Evolutionary conservation across 768 basidiomycete genomes (phyloP).

Genomic region (Kwoniella dendrophila): DNA sequence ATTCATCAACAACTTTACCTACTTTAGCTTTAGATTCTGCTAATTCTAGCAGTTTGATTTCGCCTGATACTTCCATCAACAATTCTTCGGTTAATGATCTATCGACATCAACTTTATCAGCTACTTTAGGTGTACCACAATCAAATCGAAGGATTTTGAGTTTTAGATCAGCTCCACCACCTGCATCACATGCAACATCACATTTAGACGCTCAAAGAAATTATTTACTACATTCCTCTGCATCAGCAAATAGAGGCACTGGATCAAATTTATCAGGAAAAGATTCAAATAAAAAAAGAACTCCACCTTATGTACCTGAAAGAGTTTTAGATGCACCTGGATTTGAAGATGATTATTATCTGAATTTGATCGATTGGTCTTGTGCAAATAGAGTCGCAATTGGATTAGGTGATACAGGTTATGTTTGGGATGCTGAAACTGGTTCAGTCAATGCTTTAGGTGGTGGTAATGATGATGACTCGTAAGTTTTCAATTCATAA

Average conservation of each 20-base stretch:
- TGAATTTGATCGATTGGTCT: slow-evolving; percentile 91
- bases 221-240: slow-evolving; percentile 41
- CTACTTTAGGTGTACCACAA: slow-evolving; percentile 37
- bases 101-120: slow-evolving; percentile 40
- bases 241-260: slow-evolving; percentile 33
- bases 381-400: slow-evolving; percentile 83
- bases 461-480: slow-evolving; percentile 20
- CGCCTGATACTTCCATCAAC: slow-evolving; percentile 33
- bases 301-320: slow-evolving; percentile 82
- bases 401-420: slow-evolving; percentile 80
- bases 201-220: slow-evolving; percentile 43
- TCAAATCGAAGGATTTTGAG: slow-evolving; percentile 39
- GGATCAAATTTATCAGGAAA: slow-evolving; percentile 19
- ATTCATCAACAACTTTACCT: slow-evolving; percentile 39
- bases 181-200: slow-evolving; percentile 35
- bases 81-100: slow-evolving; percentile 24
- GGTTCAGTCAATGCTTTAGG: slow-evolving; percentile 71
- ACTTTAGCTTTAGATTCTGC: slow-evolving; percentile 37
- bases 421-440: slow-evolving; percentile 91
- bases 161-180: slow-evolving; percentile 45
- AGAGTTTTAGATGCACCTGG: slow-evolving; percentile 95
- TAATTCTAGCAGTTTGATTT: slow-evolving; percentile 6
- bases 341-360: slow-evolving; percentile 84
- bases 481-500: background rate
- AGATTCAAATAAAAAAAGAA: slow-evolving; percentile 62